These are phyloP conservation scores for Aspergillus cristatus DNA, from an alignment of 495 filamentous ascomycete species.

Conservation along the genomic window DNA sequence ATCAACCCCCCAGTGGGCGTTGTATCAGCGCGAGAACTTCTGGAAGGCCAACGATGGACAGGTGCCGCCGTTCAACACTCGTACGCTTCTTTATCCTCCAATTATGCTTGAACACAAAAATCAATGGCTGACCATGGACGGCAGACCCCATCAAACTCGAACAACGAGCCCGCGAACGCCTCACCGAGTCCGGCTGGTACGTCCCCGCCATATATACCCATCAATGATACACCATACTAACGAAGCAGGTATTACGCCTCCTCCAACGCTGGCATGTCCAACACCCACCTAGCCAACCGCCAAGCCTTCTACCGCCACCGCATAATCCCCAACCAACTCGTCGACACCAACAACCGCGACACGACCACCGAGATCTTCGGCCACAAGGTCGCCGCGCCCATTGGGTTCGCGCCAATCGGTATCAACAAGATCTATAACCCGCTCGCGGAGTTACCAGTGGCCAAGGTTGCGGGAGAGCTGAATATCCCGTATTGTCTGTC, in stretches of 20 bases:
- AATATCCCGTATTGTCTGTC: slow-evolving; percentile 48
- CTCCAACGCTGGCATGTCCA: slow-evolving; percentile 55
- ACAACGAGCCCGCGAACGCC: slow-evolving; percentile 45
- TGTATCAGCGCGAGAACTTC: slow-evolving; percentile 56
- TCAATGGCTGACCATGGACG: not conserved
- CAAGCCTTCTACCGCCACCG: slow-evolving; percentile 61
- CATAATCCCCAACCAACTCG: slow-evolving; percentile 52
- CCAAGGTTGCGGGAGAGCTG: slow-evolving; percentile 47
- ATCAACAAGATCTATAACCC: slow-evolving; percentile 59
- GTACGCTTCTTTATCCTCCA: too few species aligned
- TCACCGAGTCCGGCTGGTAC: slow-evolving; percentile 34
- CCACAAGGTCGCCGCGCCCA: slow-evolving; percentile 47
- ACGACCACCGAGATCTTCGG: slow-evolving; percentile 52
- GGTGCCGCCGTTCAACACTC: slow-evolving; percentile 48
- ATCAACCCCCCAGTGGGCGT: slow-evolving; percentile 50
- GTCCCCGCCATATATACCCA: not conserved
- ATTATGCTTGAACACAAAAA: too few species aligned
- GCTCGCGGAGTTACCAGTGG: slow-evolving; percentile 47
- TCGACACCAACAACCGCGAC: slow-evolving; percentile 53
- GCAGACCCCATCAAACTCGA: slow-evolving; percentile 48
- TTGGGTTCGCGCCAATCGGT: slow-evolving; percentile 58
- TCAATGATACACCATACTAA: not conserved
- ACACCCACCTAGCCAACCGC: slow-evolving; percentile 57
- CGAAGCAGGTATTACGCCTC: slow-evolving; percentile 49
- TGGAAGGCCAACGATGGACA: slow-evolving; percentile 48